Base-by-base conservation (phyloP, 2,329 filamentous ascomycete species). In the Nannizzia gypsea region DNA sequence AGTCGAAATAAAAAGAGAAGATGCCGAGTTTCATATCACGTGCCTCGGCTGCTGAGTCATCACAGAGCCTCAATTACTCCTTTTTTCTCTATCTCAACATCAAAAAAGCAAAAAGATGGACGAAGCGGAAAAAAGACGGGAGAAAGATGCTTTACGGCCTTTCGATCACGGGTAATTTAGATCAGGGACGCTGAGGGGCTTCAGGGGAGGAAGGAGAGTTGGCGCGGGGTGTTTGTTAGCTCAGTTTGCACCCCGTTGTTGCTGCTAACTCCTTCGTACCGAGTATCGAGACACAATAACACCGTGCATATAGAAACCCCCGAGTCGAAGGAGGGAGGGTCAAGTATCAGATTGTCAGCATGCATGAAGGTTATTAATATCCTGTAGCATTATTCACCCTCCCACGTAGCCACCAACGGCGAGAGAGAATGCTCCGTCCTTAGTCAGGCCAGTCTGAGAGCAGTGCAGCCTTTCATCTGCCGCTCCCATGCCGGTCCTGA, bases 401-500 rank as follows among this genome's bases (percentile, higher is more conserved):
- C 48, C 2, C 48, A 52, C 26, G 22, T n/a, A 52, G 26, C 48
- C 48, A 52, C 22, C 48, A 31, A 31, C 48, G 22, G 48, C 22
- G 11, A 22, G n/a, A 20, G 6, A 24, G 5, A 52, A 52, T 31
- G 22, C 26, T 52, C 48, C 48, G 48, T 31, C 22, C 26, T 52
- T 52, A 52, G 48, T 52, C 48, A 52, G 42, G 42, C 42, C 42
- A 46, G 42, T 46, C 42, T 46, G 42, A 24, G 42, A 46, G 48
- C 48, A 52, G 48, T 31, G 48, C 48, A n/a, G 48, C 22, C 11
- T 17, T 28, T 20, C 13, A 28, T 52, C 22, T 13, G 48, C 22
- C 26, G 48, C 13, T 52, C 44, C 31, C 48, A 52, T 52, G 48
- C 22, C 48, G 15, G 9, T 52, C 15, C 48, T 52, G 48, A 52